A percentile compares a stretch with the other conserved stretches of the same genome.
phyloP scores from a whole-genome alignment of 75 land plant species.

The Cunninghamia lanceolata region DNA sequence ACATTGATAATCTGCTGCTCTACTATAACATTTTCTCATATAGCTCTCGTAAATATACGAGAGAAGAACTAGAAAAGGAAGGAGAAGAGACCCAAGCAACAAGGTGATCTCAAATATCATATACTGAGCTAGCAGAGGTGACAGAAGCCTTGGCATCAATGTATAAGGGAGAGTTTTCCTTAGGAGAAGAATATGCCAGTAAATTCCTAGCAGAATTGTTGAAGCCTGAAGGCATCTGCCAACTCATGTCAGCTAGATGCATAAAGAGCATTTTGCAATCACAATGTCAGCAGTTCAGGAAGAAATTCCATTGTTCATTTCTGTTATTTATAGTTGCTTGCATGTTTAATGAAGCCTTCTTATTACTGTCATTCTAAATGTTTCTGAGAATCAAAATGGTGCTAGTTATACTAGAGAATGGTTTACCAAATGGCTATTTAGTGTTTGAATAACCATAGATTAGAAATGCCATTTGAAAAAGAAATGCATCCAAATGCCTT shows the following conservation, averaged over 20 bases:
- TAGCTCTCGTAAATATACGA: too few species aligned
- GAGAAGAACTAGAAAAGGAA: too few species aligned
- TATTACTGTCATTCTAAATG: not conserved
- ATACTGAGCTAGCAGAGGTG: too few species aligned
- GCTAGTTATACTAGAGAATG: not conserved
- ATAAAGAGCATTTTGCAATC: not conserved
- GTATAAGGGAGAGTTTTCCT: too few species aligned
- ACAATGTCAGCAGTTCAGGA: not conserved
- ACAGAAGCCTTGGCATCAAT: too few species aligned
- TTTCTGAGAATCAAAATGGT: not conserved
- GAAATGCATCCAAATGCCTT: not conserved
- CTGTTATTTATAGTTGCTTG: not conserved
- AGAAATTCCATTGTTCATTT: not conserved
- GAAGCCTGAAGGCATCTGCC: too few species aligned
- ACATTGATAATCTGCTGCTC: too few species aligned
- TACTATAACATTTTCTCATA: too few species aligned
- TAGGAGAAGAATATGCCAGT: too few species aligned
- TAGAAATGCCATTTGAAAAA: conserved; percentile 8
- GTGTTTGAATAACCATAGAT: not conserved
- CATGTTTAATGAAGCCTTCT: not conserved
- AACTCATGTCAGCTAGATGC: not conserved
- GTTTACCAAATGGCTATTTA: not conserved
- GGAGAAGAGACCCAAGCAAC: too few species aligned
- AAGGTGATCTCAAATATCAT: too few species aligned
- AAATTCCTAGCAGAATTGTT: too few species aligned